Base-by-base conservation (phyloP, 1,139 yeast genomes). In the Blastobotrys persicus region DNA sequence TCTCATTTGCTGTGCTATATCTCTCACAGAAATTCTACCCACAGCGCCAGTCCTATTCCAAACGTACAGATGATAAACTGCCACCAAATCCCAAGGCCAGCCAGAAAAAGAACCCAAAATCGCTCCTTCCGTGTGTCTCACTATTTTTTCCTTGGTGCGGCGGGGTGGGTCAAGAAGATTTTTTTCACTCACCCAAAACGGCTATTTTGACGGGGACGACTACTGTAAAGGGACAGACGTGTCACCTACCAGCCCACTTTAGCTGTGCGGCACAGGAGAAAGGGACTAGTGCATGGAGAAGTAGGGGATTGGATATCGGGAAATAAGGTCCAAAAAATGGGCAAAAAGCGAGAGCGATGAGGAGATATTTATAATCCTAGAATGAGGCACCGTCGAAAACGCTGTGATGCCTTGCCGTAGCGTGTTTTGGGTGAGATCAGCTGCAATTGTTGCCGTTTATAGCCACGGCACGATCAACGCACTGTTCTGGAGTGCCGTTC, bases 401-500 rank as follows among this genome's bases (percentile, higher is more conserved):
- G n/a, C 5, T 23, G 5, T 9, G 5, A 23, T 23, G 28, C 28
- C 28, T 23, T 23, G 28, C 28, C 28, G 28, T 23, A 23, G 28
- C 9, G 9, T 23, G 5, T 9, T 23, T 23, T 23, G 12, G 28
- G 41, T 18, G 14, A 26, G 41, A 37, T 37, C 41, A 4, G 13
- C 41, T n/a, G 28, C 9, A 3, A 19, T 37, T 37, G 28, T 37
- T 37, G 41, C 41, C 41, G 41, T 37, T 18, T 37, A 28, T 7
- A 13, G 41, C 41, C 41, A 37, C 41, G 41, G 41, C 41, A 18
- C 44, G 14, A 48, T 34, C 13, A 42, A 42, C n/a, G 26, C 37
- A 19, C 35, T 20, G 13, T 45, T 31, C 9, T 23, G 9, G 5
- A 9, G 28, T 23, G 28, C 28, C 28, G 28, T 23, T 23, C 9